These are phyloP conservation scores for Microcyclosporella mali DNA, from an alignment of 2,329 filamentous ascomycete genomes.

Conservation along the genomic window DNA sequence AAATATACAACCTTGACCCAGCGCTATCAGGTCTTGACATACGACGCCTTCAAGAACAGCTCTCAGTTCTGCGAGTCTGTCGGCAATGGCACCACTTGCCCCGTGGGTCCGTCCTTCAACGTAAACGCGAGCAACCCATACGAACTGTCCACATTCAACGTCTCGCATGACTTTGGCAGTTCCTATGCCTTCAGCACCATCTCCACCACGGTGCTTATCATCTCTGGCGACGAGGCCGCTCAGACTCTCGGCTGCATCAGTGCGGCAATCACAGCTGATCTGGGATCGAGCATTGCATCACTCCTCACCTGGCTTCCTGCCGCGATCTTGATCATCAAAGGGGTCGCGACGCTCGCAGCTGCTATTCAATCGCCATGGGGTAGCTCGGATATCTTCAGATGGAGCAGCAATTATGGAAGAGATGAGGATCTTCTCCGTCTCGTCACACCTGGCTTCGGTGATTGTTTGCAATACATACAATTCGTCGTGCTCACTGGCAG, in stretches of 20 bases:
- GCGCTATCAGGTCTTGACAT: constrained; percentile 68
- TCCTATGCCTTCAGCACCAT: constrained; percentile 83
- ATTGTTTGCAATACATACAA: constrained; percentile 95
- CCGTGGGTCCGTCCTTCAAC: constrained; percentile 67
- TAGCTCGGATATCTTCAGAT: constrained; percentile 80
- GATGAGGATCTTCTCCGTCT: constrained; percentile 86
- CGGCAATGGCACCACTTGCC: constrained; percentile 55
- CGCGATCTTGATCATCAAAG: constrained; percentile 71
- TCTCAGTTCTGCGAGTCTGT: constrained; percentile 60
- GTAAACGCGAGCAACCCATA: constrained; percentile 47
- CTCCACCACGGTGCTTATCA: constrained; percentile 63
- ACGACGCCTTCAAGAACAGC: constrained; percentile 57
- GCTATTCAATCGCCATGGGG: constrained; percentile 93
- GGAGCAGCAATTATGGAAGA: constrained; percentile 96
- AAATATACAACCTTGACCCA: constrained; percentile 68
- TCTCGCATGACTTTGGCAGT: constrained; percentile 70
- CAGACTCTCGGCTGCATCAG: constrained; percentile 73
- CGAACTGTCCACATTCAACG: constrained; percentile 63
- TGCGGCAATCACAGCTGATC: constrained; percentile 73
- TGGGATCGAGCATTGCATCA: constrained; percentile 63
- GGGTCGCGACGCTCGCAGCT: constrained; percentile 73
- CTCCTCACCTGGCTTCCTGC: constrained; percentile 71
- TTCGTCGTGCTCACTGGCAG: constrained; percentile 85
- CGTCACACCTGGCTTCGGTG: constrained; percentile 91
- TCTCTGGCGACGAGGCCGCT: constrained; percentile 61